These are phyloP conservation scores for Podaxis pistillaris DNA, from an alignment of 768 basidiomycete species.

Conservation along the genomic window DNA sequence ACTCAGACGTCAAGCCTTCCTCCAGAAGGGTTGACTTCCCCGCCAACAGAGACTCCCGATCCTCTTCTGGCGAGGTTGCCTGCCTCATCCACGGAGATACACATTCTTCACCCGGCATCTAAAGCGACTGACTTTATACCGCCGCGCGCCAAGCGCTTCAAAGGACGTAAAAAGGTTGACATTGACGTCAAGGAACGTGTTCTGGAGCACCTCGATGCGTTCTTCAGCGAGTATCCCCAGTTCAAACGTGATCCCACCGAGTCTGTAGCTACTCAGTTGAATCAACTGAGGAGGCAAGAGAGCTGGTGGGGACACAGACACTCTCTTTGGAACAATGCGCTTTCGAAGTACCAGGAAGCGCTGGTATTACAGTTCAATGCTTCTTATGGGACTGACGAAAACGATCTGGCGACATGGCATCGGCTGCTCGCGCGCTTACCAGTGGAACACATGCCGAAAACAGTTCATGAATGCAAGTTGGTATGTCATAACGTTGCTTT, in stretches of 20 bases:
- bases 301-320: background rate
- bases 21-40: background rate
- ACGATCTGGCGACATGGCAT: slow-evolving; percentile 24
- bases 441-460: background rate
- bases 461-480: slow-evolving; percentile 1
- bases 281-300: background rate
- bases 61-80: too few relatives aligned
- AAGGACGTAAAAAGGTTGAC: background rate
- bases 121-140: too few relatives aligned
- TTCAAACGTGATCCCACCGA: background rate
- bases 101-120: too few relatives aligned
- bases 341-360: slow-evolving; percentile 20
- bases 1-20: background rate
- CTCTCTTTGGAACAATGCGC: slow-evolving; percentile 11
- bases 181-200: background rate
- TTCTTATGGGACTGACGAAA: slow-evolving; percentile 27
- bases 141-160: too few relatives aligned
- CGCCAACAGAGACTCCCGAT: too few relatives aligned
- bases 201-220: background rate
- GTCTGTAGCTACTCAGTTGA: slow-evolving; percentile 7
- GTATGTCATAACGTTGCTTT: background rate
- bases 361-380: slow-evolving; percentile 26
- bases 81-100: too few relatives aligned
- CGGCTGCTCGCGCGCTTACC: background rate
- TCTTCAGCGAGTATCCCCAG: background rate